Percentiles rank a stretch among this genome's conserved stretches.
phyloP scores from a whole-genome alignment of 31 red algal genomes.

The Odonthalia washingtoniensis region DNA sequence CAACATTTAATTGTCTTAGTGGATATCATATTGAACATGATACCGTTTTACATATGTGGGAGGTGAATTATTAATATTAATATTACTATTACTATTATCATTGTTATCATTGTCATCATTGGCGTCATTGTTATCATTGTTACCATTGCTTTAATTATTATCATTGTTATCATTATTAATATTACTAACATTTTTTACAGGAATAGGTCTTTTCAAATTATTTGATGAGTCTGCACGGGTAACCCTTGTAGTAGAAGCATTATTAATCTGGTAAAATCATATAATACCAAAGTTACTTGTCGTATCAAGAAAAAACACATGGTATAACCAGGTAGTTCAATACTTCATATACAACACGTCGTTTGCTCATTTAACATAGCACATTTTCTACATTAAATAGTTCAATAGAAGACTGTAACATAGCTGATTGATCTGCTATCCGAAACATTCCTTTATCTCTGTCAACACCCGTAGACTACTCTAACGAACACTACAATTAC shows the following conservation, averaged over 20 bases:
- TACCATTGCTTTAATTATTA: too few species aligned
- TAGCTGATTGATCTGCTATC: too few species aligned
- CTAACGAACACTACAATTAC: too few species aligned
- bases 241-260: constrained; percentile 52
- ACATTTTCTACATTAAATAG: constrained; percentile 51
- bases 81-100: too few species aligned
- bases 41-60: neutral
- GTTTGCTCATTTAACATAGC: constrained; percentile 52
- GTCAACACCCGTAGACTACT: too few species aligned
- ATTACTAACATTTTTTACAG: too few species aligned
- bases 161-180: too few species aligned
- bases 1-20: neutral
- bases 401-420: constrained; percentile 57
- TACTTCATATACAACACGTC: constrained; percentile 57
- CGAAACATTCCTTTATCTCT: too few species aligned
- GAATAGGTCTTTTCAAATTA: constrained; percentile 23
- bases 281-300: constrained; percentile 76
- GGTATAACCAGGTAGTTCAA: constrained; percentile 59
- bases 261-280: constrained; percentile 64
- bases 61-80: neutral
- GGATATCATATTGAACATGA: neutral
- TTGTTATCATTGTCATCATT: too few species aligned
- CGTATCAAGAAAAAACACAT: constrained; percentile 75
- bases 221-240: constrained; percentile 67
- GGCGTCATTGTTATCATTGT: too few species aligned